Evolutionary conservation across 2,329 filamentous ascomycete genomes (phyloP).

Genomic region (Zymoseptoria tritici): DNA sequence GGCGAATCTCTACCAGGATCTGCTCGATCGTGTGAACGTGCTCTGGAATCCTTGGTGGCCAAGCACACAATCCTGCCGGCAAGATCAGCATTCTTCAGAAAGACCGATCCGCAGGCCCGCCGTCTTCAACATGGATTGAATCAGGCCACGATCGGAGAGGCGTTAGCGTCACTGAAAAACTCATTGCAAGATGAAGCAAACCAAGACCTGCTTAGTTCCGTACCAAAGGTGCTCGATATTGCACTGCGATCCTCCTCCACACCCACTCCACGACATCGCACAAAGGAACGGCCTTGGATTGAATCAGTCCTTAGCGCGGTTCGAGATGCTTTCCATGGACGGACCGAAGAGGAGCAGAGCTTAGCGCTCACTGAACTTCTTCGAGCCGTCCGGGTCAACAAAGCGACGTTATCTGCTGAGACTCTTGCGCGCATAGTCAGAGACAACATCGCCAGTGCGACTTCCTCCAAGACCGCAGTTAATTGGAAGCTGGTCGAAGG

Average conservation of each 20-base stretch:
- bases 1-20: neutral
- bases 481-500: constrained; percentile 38
- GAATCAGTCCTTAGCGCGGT: constrained; percentile 35
- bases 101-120: constrained; percentile 5
- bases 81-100: constrained; percentile 31
- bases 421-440: constrained; percentile 12
- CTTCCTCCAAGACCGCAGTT: constrained; percentile 2
- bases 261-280: constrained; percentile 33
- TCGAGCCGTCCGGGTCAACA: constrained; percentile 10
- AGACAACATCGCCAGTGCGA: constrained; percentile 4
- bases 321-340: constrained; percentile 24
- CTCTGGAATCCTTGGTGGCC: constrained; percentile 27
- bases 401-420: constrained; percentile 12
- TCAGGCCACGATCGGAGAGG: constrained; percentile 2
- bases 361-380: constrained; percentile 21
- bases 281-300: constrained; percentile 39
- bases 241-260: constrained; percentile 35
- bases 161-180: constrained; percentile 5
- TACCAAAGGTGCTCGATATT: constrained; percentile 33
- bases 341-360: constrained; percentile 19
- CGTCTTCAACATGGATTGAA: neutral
- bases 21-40: neutral
- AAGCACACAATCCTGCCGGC: constrained; percentile 38
- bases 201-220: constrained; percentile 1
- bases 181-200: neutral